phyloP scores from a whole-genome alignment of 805 yeast species.

The Candida alai region DNA sequence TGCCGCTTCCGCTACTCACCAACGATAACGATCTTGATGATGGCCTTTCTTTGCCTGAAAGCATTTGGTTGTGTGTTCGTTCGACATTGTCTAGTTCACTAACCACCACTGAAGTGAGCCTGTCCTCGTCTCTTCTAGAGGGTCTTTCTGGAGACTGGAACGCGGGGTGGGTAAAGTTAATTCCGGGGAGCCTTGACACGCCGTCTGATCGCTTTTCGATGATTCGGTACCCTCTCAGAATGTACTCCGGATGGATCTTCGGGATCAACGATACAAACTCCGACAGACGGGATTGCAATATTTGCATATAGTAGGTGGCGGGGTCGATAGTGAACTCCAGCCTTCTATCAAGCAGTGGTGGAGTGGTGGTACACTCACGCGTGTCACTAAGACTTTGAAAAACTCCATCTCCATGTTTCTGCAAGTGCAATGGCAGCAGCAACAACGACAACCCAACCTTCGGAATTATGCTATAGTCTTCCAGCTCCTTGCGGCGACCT shows the following conservation, averaged over 20 bases:
- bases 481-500: not conserved
- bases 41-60: too few relatives aligned
- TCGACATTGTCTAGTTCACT: too few relatives aligned
- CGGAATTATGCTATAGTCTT: too few relatives aligned
- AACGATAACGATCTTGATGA: too few relatives aligned
- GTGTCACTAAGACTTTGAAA: too few relatives aligned
- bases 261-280: constrained; percentile 22
- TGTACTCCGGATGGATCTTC: constrained; percentile 19
- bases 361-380: not conserved
- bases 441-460: too few relatives aligned
- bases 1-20: too few relatives aligned
- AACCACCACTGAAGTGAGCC: too few relatives aligned
- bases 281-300: constrained; percentile 5
- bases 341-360: too few relatives aligned
- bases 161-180: constrained; percentile 24
- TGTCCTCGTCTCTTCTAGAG: too few relatives aligned
- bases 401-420: not conserved
- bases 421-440: not conserved
- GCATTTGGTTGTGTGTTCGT: too few relatives aligned
- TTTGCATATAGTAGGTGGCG: not conserved
- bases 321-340: too few relatives aligned
- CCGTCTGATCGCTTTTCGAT: constrained; percentile 18
- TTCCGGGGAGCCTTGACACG: constrained; percentile 6
- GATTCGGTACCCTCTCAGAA: constrained; percentile 17
- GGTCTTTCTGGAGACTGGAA: constrained; percentile 24